Evolutionary conservation across 176 grass and related monocot genomes (phyloP).

Genomic region (Zizania latifolia): DNA sequence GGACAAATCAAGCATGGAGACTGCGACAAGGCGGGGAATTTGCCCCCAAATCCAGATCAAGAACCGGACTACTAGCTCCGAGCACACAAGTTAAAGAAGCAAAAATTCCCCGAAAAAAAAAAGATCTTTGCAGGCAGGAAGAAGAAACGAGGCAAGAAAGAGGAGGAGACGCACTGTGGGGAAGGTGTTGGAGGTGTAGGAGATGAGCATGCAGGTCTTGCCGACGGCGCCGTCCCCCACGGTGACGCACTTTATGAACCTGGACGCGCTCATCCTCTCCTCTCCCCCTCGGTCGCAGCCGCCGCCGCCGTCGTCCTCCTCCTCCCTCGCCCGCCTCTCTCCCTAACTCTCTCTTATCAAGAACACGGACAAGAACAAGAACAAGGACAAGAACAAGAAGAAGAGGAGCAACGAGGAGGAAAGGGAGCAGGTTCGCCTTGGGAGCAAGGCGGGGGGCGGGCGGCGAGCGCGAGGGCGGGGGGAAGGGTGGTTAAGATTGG

Average conservation of each 20-base stretch:
- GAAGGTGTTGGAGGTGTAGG: conserved; percentile 71
- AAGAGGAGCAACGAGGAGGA: too few relatives aligned
- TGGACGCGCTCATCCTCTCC: conserved; percentile 69
- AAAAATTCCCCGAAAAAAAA: not conserved
- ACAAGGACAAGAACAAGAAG: not conserved
- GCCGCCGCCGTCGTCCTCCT: not conserved
- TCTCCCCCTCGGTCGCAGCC: not conserved
- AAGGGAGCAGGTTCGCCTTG: not conserved
- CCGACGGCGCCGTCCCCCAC: conserved; percentile 72
- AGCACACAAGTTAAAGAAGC: not conserved
- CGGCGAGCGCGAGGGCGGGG: too few relatives aligned
- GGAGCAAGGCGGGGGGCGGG: conserved; percentile 5
- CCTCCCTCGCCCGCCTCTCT: not conserved
- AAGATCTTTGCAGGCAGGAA: not conserved
- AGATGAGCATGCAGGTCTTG: conserved; percentile 78
- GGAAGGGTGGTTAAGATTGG: conserved; percentile 38
- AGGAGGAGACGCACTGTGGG: conserved; percentile 33
- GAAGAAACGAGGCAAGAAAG: not conserved
- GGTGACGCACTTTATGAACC: conserved; percentile 77
- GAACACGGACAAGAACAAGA: not conserved
- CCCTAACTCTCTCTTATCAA: not conserved
- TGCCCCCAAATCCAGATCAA: conserved; percentile 29
- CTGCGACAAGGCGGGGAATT: not conserved
- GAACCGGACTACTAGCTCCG: not conserved
- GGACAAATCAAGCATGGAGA: not conserved